phyloP scores from a whole-genome alignment of 768 basidiomycete species.

The Pleurotus cornucopiae region DNA sequence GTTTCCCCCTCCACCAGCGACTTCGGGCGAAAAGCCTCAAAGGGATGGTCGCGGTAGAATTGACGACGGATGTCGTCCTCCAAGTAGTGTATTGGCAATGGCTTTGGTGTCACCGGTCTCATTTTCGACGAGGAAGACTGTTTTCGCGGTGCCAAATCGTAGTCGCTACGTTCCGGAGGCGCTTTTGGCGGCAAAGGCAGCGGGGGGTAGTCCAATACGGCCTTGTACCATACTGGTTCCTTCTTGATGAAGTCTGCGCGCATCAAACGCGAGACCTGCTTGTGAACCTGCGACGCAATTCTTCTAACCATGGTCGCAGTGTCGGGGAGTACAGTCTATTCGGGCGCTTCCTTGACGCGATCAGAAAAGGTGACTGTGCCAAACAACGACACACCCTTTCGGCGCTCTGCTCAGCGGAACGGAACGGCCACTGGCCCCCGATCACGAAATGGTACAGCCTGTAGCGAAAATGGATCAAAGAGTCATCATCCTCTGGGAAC shows the following conservation, averaged over 20 bases:
- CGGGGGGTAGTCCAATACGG: constrained; percentile 86
- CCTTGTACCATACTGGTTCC: constrained; percentile 80
- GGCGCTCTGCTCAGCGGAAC: no score
- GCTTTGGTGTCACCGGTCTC: constrained; percentile 37
- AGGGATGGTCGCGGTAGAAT: constrained; percentile 96
- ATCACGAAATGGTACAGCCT: no score
- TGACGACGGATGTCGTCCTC: constrained; percentile 85
- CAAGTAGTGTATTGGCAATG: constrained; percentile 64
- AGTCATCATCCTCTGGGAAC: no score
- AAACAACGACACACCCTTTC: background rate
- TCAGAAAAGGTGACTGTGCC: background rate
- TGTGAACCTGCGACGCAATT: constrained; percentile 85
- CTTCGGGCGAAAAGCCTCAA: constrained; percentile 84
- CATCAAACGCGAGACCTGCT: constrained; percentile 79
- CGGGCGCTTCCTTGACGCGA: background rate
- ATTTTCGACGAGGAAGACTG: constrained; percentile 18
- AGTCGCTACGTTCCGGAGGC: constrained; percentile 51
- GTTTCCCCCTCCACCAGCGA: constrained; percentile 69
- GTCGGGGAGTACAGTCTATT: background rate
- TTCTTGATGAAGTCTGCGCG: constrained; percentile 55
- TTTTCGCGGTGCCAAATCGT: constrained; percentile 38
- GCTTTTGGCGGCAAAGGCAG: constrained; percentile 78
- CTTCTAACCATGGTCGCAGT: constrained; percentile 59
- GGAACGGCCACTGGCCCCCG: no score
- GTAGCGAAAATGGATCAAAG: no score